Base-by-base conservation (phyloP, 2,329 filamentous ascomycete genomes). In the Neopestalotiopsis sp. region DNA sequence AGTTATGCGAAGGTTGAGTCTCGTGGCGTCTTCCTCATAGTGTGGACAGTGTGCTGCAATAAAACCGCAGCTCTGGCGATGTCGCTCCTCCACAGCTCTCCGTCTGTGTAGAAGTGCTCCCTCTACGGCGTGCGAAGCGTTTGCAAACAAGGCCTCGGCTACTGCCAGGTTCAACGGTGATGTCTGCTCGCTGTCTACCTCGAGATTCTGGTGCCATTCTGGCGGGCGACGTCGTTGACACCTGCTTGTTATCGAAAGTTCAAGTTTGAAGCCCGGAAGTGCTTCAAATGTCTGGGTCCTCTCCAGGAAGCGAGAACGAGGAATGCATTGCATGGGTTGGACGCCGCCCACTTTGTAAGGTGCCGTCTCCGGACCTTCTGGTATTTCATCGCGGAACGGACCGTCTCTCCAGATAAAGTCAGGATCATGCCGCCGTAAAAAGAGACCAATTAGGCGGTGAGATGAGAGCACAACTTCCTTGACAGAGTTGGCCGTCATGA, bases 391-490 rank as follows among this genome's bases (percentile, higher is more conserved):
- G 30, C 78, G 76, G n/a, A 83, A 79, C 2, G 82, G 79, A 4
- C 81, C 79, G 45, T 83, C 79, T 30, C 82, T 78, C 86, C 85
- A 87, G 57, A 77, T 77, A 72, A 87, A 88, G 24, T 77, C 79
- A n/a, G 81, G 76, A 74, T 88, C 86, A 70, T 88, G 85, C 49
- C 80, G 81, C 61, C 81, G 79, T 14, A 88, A 74, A 70, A 87
- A 88, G 9, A 86, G 77, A 14, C 84, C 85, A 69, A 88, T 73
- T 73, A 86, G 86, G 67, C 82, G 80, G 72, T 88, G 85, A 12
- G 81, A 83, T n/a, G 83, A 82, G 32, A 84, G 76, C 61, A 86
- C 79, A 61, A 88, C 76, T 53, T 87, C 84, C 69, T 80, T 80
- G n/a, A 84, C 82, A 34, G 79, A 76, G 10, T 82, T 79, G 53